These are phyloP conservation scores for Daldinia caldariorum DNA, from an alignment of 495 filamentous ascomycete genomes.

Conservation along the genomic window DNA sequence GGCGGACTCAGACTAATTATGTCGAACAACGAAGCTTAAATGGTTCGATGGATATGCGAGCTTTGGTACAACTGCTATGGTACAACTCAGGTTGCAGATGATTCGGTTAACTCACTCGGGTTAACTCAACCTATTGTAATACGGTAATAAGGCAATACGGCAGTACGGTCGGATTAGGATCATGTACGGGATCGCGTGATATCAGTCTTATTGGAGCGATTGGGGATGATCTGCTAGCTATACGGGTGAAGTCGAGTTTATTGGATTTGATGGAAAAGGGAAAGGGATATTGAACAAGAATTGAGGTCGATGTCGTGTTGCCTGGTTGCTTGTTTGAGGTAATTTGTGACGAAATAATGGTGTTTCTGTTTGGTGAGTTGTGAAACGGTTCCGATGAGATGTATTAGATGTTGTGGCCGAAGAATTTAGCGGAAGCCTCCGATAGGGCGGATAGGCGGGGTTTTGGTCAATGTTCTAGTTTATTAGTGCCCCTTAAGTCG, in stretches of 20 bases:
- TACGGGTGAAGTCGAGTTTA: not conserved
- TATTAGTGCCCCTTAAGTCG: not conserved
- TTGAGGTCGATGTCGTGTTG: constrained; percentile 15
- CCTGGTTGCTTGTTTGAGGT: constrained; percentile 6
- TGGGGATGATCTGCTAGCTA: constrained; percentile 30
- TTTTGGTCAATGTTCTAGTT: constrained; percentile 19
- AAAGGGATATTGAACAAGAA: constrained; percentile 13
- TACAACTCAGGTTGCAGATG: constrained; percentile 42
- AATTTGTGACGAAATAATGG: constrained; percentile 1
- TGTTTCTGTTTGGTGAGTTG: constrained; percentile 1
- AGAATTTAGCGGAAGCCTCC: constrained; percentile 39
- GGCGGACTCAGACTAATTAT: constrained; percentile 29
- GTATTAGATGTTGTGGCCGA: not conserved
- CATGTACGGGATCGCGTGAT: constrained; percentile 44
- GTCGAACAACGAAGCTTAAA: constrained; percentile 16
- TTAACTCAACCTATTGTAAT: constrained; percentile 42
- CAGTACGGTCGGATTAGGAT: constrained; percentile 28
- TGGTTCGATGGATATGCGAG: constrained; percentile 33
- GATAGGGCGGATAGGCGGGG: constrained; percentile 25
- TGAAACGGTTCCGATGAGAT: constrained; percentile 24
- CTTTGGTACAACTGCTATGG: constrained; percentile 27
- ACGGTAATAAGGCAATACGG: too few relatives aligned
- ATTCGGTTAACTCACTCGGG: constrained; percentile 38
- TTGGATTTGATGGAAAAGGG: constrained; percentile 25
- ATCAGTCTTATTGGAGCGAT: constrained; percentile 33